Base-by-base conservation (phyloP, 2,329 filamentous ascomycete genomes). In the Fusarium sp. region DNA sequence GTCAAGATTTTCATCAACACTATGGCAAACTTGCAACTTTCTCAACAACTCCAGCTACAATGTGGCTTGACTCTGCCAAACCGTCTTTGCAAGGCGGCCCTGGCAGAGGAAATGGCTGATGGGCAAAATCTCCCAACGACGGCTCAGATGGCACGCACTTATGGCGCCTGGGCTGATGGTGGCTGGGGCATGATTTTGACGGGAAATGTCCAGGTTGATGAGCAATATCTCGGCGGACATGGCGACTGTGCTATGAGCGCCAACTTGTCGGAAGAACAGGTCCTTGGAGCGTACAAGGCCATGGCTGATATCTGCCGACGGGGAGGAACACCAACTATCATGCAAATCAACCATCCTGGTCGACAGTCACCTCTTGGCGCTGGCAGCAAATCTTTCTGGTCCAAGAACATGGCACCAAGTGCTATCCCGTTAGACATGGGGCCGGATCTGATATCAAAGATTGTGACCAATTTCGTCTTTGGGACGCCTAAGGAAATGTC, bases 401-500 rank as follows among this genome's bases (percentile, higher is more conserved):
- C 70, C 1, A 81, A 81, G 60, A 75, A 72, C 0, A 58, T 83
- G 1, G 79, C 80, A 0, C 79, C 81, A 0, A 80, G 78, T 29
- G 69, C 82, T 1, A 70, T 84, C 1, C 74, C 76, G 1, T 44
- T 85, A 12, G 64, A 76, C 3, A 67, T 84, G 7, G 81, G 81
- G 0, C 32, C 71, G 0, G 75, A 77, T 0, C 12, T 77, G 4
- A 3, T 82, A 3, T 72, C 78, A 1, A 65, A 61, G 15, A 19
- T 78, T 2, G 31, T 75, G 0, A 71, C 69, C 3, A 48, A 50
- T 0, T n/a, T 84, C 1, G 36, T 80, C 0, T 83, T 85, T 49
- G 82, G 84, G 3, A 82, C 79, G 1, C 87, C 87, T 0, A 79
- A 81, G 40, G 87, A 81, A 47, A 85, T 90, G 83, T 83, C 77